phyloP scores from a whole-genome alignment of 176 grass and related monocot species.

The Carex kokanica region DNA sequence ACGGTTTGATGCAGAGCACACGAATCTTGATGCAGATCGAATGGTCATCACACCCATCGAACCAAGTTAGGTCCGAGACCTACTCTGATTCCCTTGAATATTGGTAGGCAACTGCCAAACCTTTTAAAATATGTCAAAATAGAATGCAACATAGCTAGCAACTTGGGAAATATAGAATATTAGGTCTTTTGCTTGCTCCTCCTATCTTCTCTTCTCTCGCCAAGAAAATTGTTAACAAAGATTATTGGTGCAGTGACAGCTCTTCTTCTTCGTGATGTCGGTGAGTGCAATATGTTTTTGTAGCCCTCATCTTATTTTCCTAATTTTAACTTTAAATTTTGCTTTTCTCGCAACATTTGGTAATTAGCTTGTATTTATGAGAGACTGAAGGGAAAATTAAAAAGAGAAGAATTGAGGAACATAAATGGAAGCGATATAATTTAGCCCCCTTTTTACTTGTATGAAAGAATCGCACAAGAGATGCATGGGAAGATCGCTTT shows the following conservation, averaged over 20 bases:
- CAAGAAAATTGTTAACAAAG: background rate
- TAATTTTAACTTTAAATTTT: conserved; percentile 1
- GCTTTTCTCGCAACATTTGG: background rate
- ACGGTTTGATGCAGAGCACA: no score
- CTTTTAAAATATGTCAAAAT: background rate
- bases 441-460: background rate
- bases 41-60: no score
- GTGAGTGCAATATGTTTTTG: conserved; percentile 11
- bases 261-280: conserved; percentile 23
- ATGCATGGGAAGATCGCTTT: background rate
- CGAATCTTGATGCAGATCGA: no score
- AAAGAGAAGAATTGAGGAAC: background rate
- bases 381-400: background rate
- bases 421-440: background rate
- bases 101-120: background rate
- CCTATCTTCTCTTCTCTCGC: background rate
- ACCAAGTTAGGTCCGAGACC: no score
- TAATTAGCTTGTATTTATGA: background rate
- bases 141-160: background rate
- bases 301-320: background rate
- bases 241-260: background rate
- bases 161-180: background rate
- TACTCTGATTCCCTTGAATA: no score
- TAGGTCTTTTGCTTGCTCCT: background rate
- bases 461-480: background rate